phyloP scores from a whole-genome alignment of 1,139 yeast genomes.

The Scheffersomyces quercinus region DNA sequence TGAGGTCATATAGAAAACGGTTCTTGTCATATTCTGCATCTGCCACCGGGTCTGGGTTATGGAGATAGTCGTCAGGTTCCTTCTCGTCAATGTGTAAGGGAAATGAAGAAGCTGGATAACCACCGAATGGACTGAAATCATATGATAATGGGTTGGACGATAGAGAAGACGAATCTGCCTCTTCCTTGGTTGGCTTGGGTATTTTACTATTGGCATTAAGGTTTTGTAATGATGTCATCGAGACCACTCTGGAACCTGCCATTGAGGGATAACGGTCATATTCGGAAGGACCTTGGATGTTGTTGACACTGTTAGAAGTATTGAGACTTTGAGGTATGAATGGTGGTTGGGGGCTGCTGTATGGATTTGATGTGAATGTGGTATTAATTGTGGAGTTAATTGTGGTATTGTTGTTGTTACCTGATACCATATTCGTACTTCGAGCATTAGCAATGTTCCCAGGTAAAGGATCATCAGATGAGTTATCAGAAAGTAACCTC shows the following conservation, averaged over 20 bases:
- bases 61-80: slow-evolving; percentile 32
- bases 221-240: slow-evolving; percentile 38
- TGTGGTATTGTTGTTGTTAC: slow-evolving; percentile 1
- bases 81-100: slow-evolving; percentile 31
- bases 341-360: not conserved
- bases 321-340: not conserved
- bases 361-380: not conserved
- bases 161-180: slow-evolving; percentile 12
- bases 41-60: slow-evolving; percentile 33
- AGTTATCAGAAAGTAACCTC: slow-evolving; percentile 33
- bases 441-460: not conserved
- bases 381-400: not conserved
- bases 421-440: too few species aligned
- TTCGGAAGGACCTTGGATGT: slow-evolving; percentile 48
- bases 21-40: slow-evolving; percentile 31
- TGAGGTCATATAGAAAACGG: slow-evolving; percentile 25
- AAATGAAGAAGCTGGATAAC: slow-evolving; percentile 31
- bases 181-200: slow-evolving; percentile 6
- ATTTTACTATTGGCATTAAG: slow-evolving; percentile 11
- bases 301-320: slow-evolving; percentile 10
- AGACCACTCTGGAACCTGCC: slow-evolving; percentile 49
- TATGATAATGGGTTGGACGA: slow-evolving; percentile 14
- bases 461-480: slow-evolving; percentile 21
- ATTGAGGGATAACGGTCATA: slow-evolving; percentile 60
- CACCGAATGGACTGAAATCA: slow-evolving; percentile 30